Conservation (phyloP, 305 asterid genomes). For the Fraxinus sp. region DNA sequence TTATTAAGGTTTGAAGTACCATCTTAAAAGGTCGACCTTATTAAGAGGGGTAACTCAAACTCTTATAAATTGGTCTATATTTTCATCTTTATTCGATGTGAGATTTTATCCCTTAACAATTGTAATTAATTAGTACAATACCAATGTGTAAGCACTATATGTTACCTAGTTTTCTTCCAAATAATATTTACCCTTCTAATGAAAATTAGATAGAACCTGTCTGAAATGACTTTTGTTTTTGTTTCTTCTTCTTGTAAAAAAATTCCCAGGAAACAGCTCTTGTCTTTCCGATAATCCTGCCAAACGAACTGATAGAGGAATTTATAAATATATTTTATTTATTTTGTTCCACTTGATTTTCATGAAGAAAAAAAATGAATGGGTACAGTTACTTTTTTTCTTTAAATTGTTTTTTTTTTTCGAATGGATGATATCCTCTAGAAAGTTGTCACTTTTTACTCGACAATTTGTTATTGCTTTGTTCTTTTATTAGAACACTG, state of each 20-base stretch:
- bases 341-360: not conserved
- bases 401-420: not conserved
- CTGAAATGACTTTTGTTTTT: not conserved
- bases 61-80: too few species aligned
- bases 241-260: too few species aligned
- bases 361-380: not conserved
- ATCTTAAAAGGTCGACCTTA: too few species aligned
- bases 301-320: too few species aligned
- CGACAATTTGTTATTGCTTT: not conserved
- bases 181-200: not conserved
- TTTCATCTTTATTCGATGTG: too few species aligned
- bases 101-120: too few species aligned
- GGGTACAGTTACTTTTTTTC: not conserved
- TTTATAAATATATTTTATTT: too few species aligned
- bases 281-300: not conserved
- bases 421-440: not conserved
- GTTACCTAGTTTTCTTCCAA: not conserved
- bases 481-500: not conserved
- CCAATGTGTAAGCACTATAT: too few species aligned
- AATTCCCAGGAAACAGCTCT: not conserved
- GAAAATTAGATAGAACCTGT: not conserved
- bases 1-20: too few species aligned
- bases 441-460: not conserved
- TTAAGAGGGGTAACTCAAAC: too few species aligned
- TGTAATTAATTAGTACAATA: too few species aligned